phyloP scores from a whole-genome alignment of 305 asterid genomes.

The Fraxinus angustifolia region DNA sequence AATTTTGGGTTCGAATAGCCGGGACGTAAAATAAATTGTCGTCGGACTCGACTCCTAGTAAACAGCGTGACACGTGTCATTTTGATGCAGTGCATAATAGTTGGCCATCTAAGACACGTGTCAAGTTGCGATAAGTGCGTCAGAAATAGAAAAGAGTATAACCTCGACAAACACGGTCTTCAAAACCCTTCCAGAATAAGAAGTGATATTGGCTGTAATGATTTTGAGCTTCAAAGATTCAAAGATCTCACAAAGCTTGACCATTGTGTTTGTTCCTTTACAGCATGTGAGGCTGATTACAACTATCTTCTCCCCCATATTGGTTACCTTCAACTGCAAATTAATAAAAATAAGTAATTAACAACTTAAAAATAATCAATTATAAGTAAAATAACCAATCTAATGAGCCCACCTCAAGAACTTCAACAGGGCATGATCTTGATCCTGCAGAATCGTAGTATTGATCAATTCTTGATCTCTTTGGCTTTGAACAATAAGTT shows the following conservation, averaged over 20 bases:
- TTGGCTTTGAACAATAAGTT: slow-evolving; percentile 35
- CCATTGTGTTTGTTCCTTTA: slow-evolving; percentile 69
- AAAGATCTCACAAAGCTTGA: slow-evolving; percentile 65
- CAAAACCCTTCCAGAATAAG: slow-evolving; percentile 56
- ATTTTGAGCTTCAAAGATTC: slow-evolving; percentile 72
- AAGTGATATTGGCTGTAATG: slow-evolving; percentile 62
- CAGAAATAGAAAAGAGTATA: not conserved
- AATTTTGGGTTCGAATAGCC: not conserved
- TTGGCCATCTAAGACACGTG: no score
- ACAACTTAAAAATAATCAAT: not conserved
- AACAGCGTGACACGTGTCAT: not conserved
- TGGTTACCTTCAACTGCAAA: slow-evolving; percentile 55
- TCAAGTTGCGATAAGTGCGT: not conserved
- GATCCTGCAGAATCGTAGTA: slow-evolving; percentile 27
- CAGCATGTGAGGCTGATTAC: slow-evolving; percentile 77
- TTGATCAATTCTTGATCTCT: slow-evolving; percentile 45
- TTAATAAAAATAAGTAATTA: not conserved
- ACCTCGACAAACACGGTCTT: slow-evolving; percentile 60
- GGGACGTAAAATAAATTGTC: not conserved
- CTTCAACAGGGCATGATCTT: slow-evolving; percentile 47
- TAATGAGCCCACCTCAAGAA: slow-evolving; percentile 54
- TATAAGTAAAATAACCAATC: not conserved
- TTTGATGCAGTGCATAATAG: no score
- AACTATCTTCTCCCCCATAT: slow-evolving; percentile 59
- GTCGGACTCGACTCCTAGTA: not conserved